phyloP scores from a whole-genome alignment of 2,329 filamentous ascomycete species.

The Delphinella strobiligena region DNA sequence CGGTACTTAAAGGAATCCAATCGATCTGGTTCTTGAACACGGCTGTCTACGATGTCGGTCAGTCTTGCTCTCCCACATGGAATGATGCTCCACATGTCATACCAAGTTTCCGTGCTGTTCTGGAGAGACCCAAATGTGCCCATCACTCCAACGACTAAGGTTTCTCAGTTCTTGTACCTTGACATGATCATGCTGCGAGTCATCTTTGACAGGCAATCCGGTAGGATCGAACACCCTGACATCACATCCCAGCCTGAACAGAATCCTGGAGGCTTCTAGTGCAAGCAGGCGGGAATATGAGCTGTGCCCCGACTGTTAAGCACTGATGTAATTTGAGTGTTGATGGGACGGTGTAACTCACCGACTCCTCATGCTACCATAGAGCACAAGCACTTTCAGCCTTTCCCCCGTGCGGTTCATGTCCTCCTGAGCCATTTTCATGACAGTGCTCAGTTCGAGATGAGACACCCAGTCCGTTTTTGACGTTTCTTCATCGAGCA shows the following conservation, averaged over 20 bases:
- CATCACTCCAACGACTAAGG: conserved; percentile 53
- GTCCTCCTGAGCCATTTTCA: conserved; percentile 40
- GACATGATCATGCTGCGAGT: conserved; percentile 42
- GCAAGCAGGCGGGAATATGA: conserved; percentile 52
- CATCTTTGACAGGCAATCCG: conserved; percentile 51
- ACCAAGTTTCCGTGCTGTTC: conserved; percentile 56
- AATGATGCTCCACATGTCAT: conserved; percentile 10
- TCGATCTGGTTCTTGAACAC: conserved; percentile 62
- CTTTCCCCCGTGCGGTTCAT: conserved; percentile 27
- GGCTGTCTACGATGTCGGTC: conserved; percentile 33
- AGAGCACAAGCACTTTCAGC: conserved; percentile 47
- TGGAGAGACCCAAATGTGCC: conserved; percentile 53
- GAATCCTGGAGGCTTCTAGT: conserved; percentile 47
- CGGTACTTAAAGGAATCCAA: conserved; percentile 53
- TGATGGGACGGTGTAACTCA: conserved; percentile 14
- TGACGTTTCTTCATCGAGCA: conserved; percentile 29
- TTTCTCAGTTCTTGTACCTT: conserved; percentile 53
- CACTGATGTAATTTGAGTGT: neutral
- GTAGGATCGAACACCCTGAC: conserved; percentile 50
- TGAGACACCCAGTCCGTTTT: conserved; percentile 43
- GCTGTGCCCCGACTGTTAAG: conserved; percentile 17
- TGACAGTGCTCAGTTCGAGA: conserved; percentile 42
- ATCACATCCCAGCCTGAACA: conserved; percentile 53
- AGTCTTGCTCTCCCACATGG: neutral
- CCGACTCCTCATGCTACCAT: conserved; percentile 44